Evolutionary conservation across 768 basidiomycete species (phyloP), one percentile per base, ranked within the genome.

Genomic region (Amanita thiersii): DNA sequence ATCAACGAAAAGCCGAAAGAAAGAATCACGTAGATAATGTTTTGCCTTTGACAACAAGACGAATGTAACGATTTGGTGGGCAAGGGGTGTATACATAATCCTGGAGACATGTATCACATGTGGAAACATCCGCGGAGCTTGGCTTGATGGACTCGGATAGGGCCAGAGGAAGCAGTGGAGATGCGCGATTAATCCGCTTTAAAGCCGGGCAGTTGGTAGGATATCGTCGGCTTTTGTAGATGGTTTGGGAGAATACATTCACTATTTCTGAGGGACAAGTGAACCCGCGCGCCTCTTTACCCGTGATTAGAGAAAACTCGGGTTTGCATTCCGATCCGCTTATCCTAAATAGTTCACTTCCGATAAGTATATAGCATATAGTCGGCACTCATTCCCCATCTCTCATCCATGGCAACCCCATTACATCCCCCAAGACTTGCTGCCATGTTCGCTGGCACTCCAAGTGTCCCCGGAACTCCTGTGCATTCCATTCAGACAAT

Each of bases 401-500:
- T 45, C 47, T 49, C 44, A 57, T 58, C 55, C 56, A 73, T 72
- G 70, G 58, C 68, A 42, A 56, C 65, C 42, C 57, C 61, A 4
- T 66, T 88, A 39, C 85, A 87, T 45, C 86, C 86, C 17, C 75
- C 85, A 28, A 70, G 86, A 52, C 70, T 88, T 20, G 75, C 84
- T 5, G 64, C 77, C 50, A 84, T 79, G 43, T 87, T 88, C 50
- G 73, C 79, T 43, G 69, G 62, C 40, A 76, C 85, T 39, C 87
- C 87, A 49, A 86, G 82, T 58, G 77, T 72, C 8, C 85, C 87
- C 1, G 74, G 86, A 48, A 91, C 88, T 1, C 88, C 88, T 3
- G 84, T 91, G 46, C 88, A 91, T 59, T 88, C 81, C 45, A 91
- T 91, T 51, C 82, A 88, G 61, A 85, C 87, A 19, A 89, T 92